Evolutionary conservation across 768 basidiomycete genomes (phyloP).

Genomic region (Aureoboletus auriporus): DNA sequence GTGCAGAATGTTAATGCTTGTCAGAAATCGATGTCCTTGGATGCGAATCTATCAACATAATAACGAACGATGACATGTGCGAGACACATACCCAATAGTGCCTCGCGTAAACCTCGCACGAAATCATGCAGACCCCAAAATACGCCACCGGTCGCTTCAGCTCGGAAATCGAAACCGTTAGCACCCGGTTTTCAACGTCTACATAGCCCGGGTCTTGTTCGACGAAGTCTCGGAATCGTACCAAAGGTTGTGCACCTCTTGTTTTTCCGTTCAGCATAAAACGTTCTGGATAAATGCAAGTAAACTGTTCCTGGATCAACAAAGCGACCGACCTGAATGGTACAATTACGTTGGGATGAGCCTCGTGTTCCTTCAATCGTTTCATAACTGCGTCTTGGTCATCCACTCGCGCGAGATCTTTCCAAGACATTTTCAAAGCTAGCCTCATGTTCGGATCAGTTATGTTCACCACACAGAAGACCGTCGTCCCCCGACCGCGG

Average conservation of each 20-base stretch:
- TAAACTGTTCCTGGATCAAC: not conserved
- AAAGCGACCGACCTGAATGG: not conserved
- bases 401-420: not conserved
- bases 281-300: not conserved
- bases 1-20: slow-evolving; percentile 23
- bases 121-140: not conserved
- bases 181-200: not conserved
- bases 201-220: not conserved
- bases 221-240: not conserved
- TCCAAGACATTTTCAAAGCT: not conserved
- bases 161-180: not conserved
- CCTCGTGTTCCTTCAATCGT: not conserved
- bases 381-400: not conserved
- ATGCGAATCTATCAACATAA: not conserved
- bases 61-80: too few relatives aligned
- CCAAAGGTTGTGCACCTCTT: not conserved
- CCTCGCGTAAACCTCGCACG: not conserved
- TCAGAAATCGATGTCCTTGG: slow-evolving; percentile 13
- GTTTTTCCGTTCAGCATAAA: not conserved
- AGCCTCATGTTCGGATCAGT: not conserved
- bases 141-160: not conserved
- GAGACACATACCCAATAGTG: not conserved
- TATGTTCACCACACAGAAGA: not conserved
- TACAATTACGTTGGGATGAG: not conserved
- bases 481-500: not conserved